Percentiles rank a stretch among this genome's conserved stretches.
These are phyloP conservation scores for Ilyonectria destructans DNA, from an alignment of 2,329 filamentous ascomycete species.

Conservation along the genomic window DNA sequence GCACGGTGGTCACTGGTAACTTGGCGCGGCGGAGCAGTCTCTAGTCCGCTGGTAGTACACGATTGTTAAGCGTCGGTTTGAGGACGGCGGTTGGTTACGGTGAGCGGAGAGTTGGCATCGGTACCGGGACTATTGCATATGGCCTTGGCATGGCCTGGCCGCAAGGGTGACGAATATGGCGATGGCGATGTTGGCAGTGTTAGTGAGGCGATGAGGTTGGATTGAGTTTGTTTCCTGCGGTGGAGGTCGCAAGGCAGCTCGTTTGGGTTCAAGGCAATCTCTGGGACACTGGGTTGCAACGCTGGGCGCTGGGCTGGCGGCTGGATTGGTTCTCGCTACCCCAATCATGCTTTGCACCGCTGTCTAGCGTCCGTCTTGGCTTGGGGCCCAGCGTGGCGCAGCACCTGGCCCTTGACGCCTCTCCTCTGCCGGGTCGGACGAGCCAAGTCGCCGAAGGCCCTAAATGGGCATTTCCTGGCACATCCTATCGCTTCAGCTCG, in stretches of 20 bases:
- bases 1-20: neutral
- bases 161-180: slow-evolving; percentile 1
- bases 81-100: neutral
- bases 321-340: slow-evolving; percentile 17
- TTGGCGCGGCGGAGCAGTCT: neutral
- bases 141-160: neutral
- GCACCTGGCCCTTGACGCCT: slow-evolving; percentile 29
- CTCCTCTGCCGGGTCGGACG: slow-evolving; percentile 16
- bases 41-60: neutral
- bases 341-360: slow-evolving; percentile 33
- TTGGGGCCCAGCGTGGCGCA: slow-evolving; percentile 29
- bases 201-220: slow-evolving; percentile 14
- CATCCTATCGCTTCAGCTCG: slow-evolving; percentile 23
- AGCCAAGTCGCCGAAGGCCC: slow-evolving; percentile 4
- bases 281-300: neutral
- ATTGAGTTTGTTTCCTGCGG: slow-evolving; percentile 4
- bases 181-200: slow-evolving; percentile 2
- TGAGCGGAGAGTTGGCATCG: neutral
- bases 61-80: neutral
- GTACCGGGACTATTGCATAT: neutral
- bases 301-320: neutral
- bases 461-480: slow-evolving; percentile 17
- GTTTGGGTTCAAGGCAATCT: slow-evolving; percentile 1
- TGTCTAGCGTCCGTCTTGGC: slow-evolving; percentile 30
- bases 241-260: slow-evolving; percentile 5